Conservation (phyloP, 192 early-diverging fungal genomes). For the Neocallimastix lanati region DNA sequence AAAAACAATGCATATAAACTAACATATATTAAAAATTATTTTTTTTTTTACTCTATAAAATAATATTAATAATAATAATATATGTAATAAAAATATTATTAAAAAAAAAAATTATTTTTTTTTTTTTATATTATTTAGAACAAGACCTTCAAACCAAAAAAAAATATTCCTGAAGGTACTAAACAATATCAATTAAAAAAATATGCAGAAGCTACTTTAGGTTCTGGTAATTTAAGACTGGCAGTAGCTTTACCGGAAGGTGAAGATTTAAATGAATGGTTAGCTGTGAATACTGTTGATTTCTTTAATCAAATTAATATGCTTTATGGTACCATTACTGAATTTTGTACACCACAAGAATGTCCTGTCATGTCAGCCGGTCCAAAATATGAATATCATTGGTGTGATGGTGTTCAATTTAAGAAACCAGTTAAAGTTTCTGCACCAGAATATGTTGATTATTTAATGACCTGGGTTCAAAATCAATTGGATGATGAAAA, state of each 20-base stretch:
- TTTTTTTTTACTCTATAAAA: constrained; percentile 77
- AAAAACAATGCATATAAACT: constrained; percentile 29
- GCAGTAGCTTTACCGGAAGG: constrained; percentile 72
- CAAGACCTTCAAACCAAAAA: constrained; percentile 40
- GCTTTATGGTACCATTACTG: constrained; percentile 68
- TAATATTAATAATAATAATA: too few species aligned
- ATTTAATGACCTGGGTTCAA: constrained; percentile 63
- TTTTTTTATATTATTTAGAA: too few species aligned
- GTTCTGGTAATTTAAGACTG: constrained; percentile 54
- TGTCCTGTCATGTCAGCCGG: constrained; percentile 90
- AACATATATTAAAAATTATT: constrained; percentile 73
- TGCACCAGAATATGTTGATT: constrained; percentile 76
- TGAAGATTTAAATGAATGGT: constrained; percentile 79
- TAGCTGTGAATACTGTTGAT: constrained; percentile 82
- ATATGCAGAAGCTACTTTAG: constrained; percentile 56
- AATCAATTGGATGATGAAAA: constrained; percentile 63
- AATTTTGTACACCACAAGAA: constrained; percentile 67
- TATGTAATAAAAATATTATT: too few species aligned
- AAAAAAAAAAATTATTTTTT: too few species aligned
- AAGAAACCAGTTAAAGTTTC: constrained; percentile 75
- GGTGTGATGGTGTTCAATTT: constrained; percentile 65
- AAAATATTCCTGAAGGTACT: constrained; percentile 26
- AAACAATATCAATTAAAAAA: constrained; percentile 42
- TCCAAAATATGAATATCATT: constrained; percentile 61
- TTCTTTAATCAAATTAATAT: constrained; percentile 95